Evolutionary conservation across 2,329 filamentous ascomycete genomes (phyloP), one percentile per base, ranked within the genome.

Genomic region (Pseudopyricularia javanii): DNA sequence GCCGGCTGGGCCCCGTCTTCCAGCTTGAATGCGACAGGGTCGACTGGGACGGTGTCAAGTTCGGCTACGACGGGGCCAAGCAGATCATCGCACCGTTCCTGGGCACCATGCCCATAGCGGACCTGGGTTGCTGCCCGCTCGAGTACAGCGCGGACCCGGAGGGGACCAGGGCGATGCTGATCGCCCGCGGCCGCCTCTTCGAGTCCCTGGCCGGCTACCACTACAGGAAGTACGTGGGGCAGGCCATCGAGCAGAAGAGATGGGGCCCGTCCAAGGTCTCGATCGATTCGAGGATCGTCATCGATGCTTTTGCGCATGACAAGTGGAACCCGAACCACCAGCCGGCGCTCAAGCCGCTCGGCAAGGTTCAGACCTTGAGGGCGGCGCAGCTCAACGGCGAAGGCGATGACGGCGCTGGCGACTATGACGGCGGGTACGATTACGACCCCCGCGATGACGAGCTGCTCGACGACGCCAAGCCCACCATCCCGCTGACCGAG

Each of bases 11-110:
- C 3, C 56, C 63, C 7, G 63, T 62, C 11, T 67, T 73, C 62
- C 52, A 59, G 4, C 54, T 75, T 34, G 56, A 61, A 3, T 66
- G 64, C 48, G 61, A 65, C 20, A 64, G 68, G 9, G 63, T 76
- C 47, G 71, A 75, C 40, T 74, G 69, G 60, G 66, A 75, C 53
- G 73, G 74, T 4, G 62, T 62, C 48, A 62, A 56, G 1, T 74
- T 75, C 57, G 72, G 73, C 6, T 69, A 67, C 54, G 57, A 62
- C 2, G 50, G 56, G 3, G 53, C 61, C 12, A 59, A 56, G 33
- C 59, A 68, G 37, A 54, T 61, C 20, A 66, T 75, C 32, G 52
- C 59, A 4, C 57, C 62, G 3, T 75, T 72, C 52, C 49, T 57
- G 4, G 72, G 72, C 6, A 70, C 70, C 2, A 63, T 61, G 14